Evolutionary conservation across 495 filamentous ascomycete genomes (phyloP), one percentile per base, ranked within the genome.

Genomic region (Aspergillus indologenus): DNA sequence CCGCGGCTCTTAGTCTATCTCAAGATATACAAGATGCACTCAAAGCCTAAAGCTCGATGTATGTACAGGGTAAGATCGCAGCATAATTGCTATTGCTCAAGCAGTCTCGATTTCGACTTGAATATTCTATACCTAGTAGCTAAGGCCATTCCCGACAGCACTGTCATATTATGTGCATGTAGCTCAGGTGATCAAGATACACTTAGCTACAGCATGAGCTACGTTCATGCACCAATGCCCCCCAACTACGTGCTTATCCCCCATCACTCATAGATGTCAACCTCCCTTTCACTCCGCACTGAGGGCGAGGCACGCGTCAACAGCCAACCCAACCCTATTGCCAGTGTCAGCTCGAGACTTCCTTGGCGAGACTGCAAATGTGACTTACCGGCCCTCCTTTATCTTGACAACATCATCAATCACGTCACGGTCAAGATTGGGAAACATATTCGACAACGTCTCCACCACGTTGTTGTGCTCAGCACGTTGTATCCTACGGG

Each of bases 381-480:
- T 24, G 12, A 81, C 90, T 77, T 70, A 92, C 91, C 91, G 85
- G 64, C 92, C 92, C 70, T 96, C 86, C 72, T 97, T 95, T 75
- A 90, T 83, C 71, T 90, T 84, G 20, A 96, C 91, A 55, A 97
- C 92, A 76, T 97, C 92, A 61, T 91, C 90, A 67, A 97, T 96
- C 31, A 97, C 81, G 23, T 97, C 92, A 66, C 84, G 82, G 69
- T 97, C 92, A 23, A 97, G 76, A 68, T 91, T 88, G 8, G 92
- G 92, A 66, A 97, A 97, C 92, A 97, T 96, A 51, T 90, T 87
- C 19, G 88, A 86, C 45, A 97, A 75, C 17, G 90, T 96, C 66
- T 97, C 93, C 1, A 98, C 94, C 5, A 99, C 86, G 67, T 90
- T 90, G 45, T 84, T 79, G 69, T 98, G 92, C 77, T 99, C 94